These are phyloP conservation scores for Didymella pinodella DNA, from an alignment of 2,329 filamentous ascomycete genomes.

Conservation along the genomic window DNA sequence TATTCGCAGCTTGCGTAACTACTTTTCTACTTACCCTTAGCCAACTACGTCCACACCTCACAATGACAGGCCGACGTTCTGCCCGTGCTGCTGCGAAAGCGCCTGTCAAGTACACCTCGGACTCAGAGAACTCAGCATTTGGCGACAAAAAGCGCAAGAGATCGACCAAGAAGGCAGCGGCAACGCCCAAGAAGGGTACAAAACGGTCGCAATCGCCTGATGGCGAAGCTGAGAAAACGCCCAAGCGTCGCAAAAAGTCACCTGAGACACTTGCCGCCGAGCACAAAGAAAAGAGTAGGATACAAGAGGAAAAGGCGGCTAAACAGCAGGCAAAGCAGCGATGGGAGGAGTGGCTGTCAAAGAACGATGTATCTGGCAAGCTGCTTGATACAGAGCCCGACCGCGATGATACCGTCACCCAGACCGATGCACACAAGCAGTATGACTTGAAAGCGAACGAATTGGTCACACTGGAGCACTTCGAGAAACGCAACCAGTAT, in stretches of 20 bases:
- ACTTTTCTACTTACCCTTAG: background rate
- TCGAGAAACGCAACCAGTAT: conserved; percentile 6
- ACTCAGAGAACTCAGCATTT: conserved; percentile 24
- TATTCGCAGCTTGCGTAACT: background rate
- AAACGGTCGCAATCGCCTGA: background rate
- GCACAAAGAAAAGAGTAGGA: background rate
- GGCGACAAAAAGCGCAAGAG: conserved; percentile 18
- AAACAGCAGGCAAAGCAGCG: conserved; percentile 13
- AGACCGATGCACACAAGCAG: conserved; percentile 9
- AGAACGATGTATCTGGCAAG: conserved; percentile 13
- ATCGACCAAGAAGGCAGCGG: conserved; percentile 1
- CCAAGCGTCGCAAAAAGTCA: conserved; percentile 20
- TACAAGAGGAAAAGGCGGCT: conserved; percentile 12
- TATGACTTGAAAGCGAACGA: conserved; percentile 7
- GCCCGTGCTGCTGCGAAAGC: conserved; percentile 23
- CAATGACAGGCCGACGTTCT: conserved; percentile 26
- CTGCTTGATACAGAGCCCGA: background rate
- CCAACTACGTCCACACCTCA: background rate
- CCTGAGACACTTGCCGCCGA: conserved; percentile 8
- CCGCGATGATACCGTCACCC: conserved; percentile 7
- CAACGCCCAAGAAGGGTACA: conserved; percentile 5
- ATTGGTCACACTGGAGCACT: conserved; percentile 2
- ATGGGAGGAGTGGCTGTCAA: conserved; percentile 15
- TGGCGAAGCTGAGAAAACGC: background rate
- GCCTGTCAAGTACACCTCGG: conserved; percentile 28